These are phyloP conservation scores for Sanguinoderma infundibulare DNA, from an alignment of 1,284 basidiomycete genomes.

Conservation along the genomic window DNA sequence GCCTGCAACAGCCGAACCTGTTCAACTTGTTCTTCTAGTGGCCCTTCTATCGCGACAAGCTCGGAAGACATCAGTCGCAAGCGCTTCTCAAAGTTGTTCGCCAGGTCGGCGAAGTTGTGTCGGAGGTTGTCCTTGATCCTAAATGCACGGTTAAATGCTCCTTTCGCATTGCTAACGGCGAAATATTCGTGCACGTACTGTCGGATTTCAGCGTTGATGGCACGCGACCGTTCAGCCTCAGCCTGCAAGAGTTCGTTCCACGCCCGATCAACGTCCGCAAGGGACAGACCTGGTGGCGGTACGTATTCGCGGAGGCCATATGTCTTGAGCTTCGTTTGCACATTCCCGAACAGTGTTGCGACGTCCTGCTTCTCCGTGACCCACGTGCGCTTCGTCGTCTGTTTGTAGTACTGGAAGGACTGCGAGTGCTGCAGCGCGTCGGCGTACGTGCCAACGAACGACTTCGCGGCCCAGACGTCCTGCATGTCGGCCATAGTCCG, in stretches of 20 bases:
- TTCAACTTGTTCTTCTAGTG: conserved; percentile 74
- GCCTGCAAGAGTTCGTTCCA: conserved; percentile 79
- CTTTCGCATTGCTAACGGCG: neutral
- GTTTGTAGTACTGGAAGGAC: conserved; percentile 84
- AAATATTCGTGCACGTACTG: conserved; percentile 57
- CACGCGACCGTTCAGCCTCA: conserved; percentile 80
- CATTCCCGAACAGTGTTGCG: conserved; percentile 88
- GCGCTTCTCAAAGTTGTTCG: conserved; percentile 83
- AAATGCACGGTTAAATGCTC: neutral
- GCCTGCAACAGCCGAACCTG: conserved; percentile 61
- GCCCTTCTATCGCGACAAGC: conserved; percentile 78
- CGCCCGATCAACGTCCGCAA: conserved; percentile 78
- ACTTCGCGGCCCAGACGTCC: conserved; percentile 63
- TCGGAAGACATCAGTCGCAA: conserved; percentile 77
- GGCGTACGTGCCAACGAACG: conserved; percentile 76
- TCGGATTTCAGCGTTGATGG: conserved; percentile 91
- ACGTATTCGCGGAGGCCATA: conserved; percentile 87
- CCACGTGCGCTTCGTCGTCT: conserved; percentile 85
- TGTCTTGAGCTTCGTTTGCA: conserved; percentile 93
- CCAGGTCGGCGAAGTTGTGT: conserved; percentile 82
- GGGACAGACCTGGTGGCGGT: conserved; percentile 73
- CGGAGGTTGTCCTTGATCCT: conserved; percentile 92
- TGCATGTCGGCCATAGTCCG: conserved; percentile 66
- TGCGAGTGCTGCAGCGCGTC: conserved; percentile 82
- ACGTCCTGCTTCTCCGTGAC: conserved; percentile 91